Evolutionary conservation across 2,329 filamentous ascomycete genomes (phyloP).

Genomic region (Colletotrichum euphorbiae): DNA sequence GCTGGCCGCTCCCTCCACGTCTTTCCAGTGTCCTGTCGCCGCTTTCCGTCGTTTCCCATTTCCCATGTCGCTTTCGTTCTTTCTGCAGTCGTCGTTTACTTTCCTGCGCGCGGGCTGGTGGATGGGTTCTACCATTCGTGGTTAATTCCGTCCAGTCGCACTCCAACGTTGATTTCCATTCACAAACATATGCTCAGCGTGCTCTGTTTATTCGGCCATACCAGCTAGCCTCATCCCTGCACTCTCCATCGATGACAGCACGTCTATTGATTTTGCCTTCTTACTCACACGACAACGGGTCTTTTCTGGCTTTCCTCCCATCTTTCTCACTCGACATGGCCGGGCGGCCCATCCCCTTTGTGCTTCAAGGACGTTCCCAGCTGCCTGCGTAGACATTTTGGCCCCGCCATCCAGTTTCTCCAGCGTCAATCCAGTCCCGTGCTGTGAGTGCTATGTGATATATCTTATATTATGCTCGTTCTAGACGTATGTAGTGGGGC

Average conservation of each 20-base stretch:
- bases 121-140: constrained; percentile 5
- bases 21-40: background rate
- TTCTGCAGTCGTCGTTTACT: too few species aligned
- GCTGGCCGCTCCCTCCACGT: background rate
- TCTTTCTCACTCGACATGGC: constrained; percentile 14
- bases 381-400: constrained; percentile 21
- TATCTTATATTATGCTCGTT: too few species aligned
- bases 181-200: constrained; percentile 8
- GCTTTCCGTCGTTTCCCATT: background rate
- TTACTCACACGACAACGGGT: constrained; percentile 11
- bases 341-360: constrained; percentile 28
- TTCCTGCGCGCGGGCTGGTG: background rate
- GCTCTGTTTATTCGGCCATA: constrained; percentile 13
- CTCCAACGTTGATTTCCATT: constrained; percentile 5
- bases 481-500: too few species aligned
- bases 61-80: too few species aligned
- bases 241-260: constrained; percentile 3
- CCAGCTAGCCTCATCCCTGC: constrained; percentile 24
- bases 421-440: constrained; percentile 21
- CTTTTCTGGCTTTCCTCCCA: constrained; percentile 16
- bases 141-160: background rate
- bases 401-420: constrained; percentile 13
- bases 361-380: constrained; percentile 22
- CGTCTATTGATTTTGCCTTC: constrained; percentile 28
- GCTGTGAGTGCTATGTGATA: too few species aligned